Evolutionary conservation across 495 filamentous ascomycete species (phyloP).

Genomic region (Annulohypoxylon maeteangense): DNA sequence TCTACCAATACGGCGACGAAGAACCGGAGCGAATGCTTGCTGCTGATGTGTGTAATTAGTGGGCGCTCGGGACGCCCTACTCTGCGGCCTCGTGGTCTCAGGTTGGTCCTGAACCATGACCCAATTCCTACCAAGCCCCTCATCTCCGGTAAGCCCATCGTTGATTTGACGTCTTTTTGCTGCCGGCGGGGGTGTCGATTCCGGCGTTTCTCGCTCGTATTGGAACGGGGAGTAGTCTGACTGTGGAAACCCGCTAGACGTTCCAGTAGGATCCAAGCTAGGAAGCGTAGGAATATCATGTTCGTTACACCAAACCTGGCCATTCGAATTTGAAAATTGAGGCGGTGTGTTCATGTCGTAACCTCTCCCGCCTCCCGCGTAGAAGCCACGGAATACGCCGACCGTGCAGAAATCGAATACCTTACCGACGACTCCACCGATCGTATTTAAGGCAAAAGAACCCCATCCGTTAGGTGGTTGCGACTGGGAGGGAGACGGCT

Average conservation of each 20-base stretch:
- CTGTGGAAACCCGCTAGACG: slow-evolving; percentile 35
- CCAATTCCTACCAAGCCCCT: slow-evolving; percentile 72
- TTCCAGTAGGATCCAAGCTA: slow-evolving; percentile 25
- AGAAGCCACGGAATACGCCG: slow-evolving; percentile 81
- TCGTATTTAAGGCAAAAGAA: slow-evolving; percentile 54
- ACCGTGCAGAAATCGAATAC: slow-evolving; percentile 84
- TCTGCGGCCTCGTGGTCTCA: slow-evolving; percentile 31
- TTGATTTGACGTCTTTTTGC: slow-evolving; percentile 64
- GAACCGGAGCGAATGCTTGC: slow-evolving; percentile 32
- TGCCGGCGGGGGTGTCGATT: slow-evolving; percentile 58
- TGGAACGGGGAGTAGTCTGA: slow-evolving; percentile 41
- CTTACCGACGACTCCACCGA: slow-evolving; percentile 73
- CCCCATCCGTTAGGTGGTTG: slow-evolving; percentile 54
- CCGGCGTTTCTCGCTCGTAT: slow-evolving; percentile 50
- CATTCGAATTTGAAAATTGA: slow-evolving; percentile 33
- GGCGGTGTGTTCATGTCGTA: slow-evolving; percentile 59
- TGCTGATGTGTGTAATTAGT: slow-evolving; percentile 22
- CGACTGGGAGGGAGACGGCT: slow-evolving; percentile 12
- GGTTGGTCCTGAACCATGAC: slow-evolving; percentile 71
- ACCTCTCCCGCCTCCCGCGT: slow-evolving; percentile 80
- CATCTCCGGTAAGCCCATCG: slow-evolving; percentile 54
- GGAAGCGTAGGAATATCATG: slow-evolving; percentile 44
- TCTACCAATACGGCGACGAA: slow-evolving; percentile 51
- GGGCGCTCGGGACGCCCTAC: slow-evolving; percentile 34
- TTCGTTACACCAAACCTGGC: slow-evolving; percentile 46